These are phyloP conservation scores for Amphibolis antarctica DNA, from an alignment of 106 monocot genomes.

Conservation along the genomic window DNA sequence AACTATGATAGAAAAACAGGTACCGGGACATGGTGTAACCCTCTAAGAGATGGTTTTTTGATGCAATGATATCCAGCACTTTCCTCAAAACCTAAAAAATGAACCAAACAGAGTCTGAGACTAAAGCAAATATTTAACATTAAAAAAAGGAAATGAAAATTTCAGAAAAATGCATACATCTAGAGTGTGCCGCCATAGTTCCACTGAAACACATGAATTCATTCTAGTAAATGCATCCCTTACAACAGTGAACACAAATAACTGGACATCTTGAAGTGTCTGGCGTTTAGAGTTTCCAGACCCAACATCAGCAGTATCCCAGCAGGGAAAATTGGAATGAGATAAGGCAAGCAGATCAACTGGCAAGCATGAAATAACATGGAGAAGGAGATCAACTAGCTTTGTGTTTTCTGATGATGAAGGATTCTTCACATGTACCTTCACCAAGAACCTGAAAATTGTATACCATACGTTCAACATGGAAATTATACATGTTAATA, in stretches of 20 bases:
- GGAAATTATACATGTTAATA: background rate
- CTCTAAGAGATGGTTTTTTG: conserved; percentile 57
- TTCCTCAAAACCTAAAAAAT: conserved; percentile 57
- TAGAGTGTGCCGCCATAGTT: conserved; percentile 50
- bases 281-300: conserved; percentile 14
- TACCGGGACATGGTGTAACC: conserved; percentile 74
- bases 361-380: conserved; percentile 51
- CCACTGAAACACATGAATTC: conserved; percentile 37
- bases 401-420: conserved; percentile 38
- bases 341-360: conserved; percentile 28
- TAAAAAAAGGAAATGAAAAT: background rate
- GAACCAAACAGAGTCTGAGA: conserved; percentile 2
- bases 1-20: conserved; percentile 2
- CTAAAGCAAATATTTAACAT: background rate
- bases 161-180: conserved; percentile 37
- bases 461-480: background rate
- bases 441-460: conserved; percentile 39
- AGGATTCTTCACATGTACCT: conserved; percentile 37
- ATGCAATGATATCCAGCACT: conserved; percentile 61
- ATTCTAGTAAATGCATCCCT: conserved; percentile 45
- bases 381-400: conserved; percentile 35
- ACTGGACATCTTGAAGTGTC: conserved; percentile 60
- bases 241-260: conserved; percentile 44
- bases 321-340: conserved; percentile 16
- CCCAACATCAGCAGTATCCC: conserved; percentile 10